These are phyloP conservation scores for Apiospora sp. DNA, from an alignment of 2,329 filamentous ascomycete species.

Conservation along the genomic window DNA sequence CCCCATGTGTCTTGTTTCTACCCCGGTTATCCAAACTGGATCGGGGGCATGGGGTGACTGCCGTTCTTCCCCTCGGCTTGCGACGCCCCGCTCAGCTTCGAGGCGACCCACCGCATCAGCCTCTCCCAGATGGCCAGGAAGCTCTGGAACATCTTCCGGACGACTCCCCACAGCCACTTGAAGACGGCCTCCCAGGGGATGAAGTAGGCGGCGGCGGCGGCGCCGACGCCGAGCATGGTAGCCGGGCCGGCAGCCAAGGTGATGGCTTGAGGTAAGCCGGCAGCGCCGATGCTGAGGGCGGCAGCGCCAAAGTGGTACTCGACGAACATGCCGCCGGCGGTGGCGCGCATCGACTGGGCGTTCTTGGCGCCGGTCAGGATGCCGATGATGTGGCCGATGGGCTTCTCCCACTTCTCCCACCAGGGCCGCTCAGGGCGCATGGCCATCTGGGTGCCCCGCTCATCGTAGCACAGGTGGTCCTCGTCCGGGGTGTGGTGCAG, in stretches of 20 bases:
- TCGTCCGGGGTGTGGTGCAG: neutral
- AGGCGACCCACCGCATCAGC: constrained; percentile 22
- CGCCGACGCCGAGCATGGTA: constrained; percentile 23
- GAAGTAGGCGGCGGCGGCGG: constrained; percentile 24
- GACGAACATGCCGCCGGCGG: constrained; percentile 26
- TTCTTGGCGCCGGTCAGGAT: constrained; percentile 26
- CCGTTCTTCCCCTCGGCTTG: neutral
- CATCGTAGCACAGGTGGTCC: constrained; percentile 12
- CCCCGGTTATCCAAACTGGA: neutral
- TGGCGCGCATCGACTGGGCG: constrained; percentile 24
- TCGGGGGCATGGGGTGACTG: neutral
- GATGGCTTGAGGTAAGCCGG: constrained; percentile 21
- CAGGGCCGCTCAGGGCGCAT: constrained; percentile 17
- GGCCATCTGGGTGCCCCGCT: neutral
- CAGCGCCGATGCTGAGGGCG: constrained; percentile 24
- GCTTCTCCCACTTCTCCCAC: constrained; percentile 23
- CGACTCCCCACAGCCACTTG: constrained; percentile 26
- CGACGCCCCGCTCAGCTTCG: neutral
- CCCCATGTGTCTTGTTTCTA: neutral
- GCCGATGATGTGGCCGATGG: constrained; percentile 26
- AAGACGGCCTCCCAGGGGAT: constrained; percentile 26
- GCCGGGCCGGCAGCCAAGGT: constrained; percentile 24
- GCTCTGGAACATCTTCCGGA: constrained; percentile 21
- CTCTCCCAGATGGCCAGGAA: constrained; percentile 23
- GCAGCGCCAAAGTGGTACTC: constrained; percentile 27